Base-by-base conservation (phyloP, 257 asterid species). In the Dorcoceras hygrometricum region DNA sequence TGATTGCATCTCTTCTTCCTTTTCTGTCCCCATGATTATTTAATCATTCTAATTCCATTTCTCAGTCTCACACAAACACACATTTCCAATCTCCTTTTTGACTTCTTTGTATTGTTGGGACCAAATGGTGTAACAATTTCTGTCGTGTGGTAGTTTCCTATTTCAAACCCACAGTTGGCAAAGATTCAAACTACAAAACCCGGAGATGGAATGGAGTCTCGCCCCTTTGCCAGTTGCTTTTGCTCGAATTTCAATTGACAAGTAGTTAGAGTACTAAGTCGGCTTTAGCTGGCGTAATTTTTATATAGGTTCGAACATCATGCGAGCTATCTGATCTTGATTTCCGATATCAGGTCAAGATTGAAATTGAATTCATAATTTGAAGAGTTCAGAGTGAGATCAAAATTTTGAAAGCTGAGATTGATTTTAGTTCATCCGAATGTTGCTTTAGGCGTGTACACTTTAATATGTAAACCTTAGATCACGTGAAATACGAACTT, bases 101-200 rank as follows among this genome's bases (percentile, higher is more conserved):
- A 71, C 59, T 56, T 55, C 23, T 36, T 71, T 19, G 20, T 53
- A 7, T 9, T 56, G 29, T 57, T 43, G 62, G 71, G 71, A 23
- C 71, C 64, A 43, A 61, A 31, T 39, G 8, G n/a, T 3, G n/a
- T 36, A 2, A 12, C 18, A 36, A 36, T 3, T 18, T 36, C 48
- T 36, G 50, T 18, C 16, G 18, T 43, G 19, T 43, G 3, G 19
- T 43, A 43, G 51, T 43, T 12, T 43, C 51, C 19, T 4, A 39
- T 43, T 43, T 43, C 51, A 43, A 12, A 43, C 51, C 6, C 4
- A 14, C 51, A 43, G 51, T 14, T 43, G 51, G 51, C 51, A 43
- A 43, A 36, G 18, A 18, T 36, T 18, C 18, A 36, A 36, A 36
- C 48, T 7, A 11, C 6, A 39, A 39, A 11, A n/a, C 50, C 0